Conservation (phyloP, 805 yeast species). For the Brettanomyces anomalus region DNA sequence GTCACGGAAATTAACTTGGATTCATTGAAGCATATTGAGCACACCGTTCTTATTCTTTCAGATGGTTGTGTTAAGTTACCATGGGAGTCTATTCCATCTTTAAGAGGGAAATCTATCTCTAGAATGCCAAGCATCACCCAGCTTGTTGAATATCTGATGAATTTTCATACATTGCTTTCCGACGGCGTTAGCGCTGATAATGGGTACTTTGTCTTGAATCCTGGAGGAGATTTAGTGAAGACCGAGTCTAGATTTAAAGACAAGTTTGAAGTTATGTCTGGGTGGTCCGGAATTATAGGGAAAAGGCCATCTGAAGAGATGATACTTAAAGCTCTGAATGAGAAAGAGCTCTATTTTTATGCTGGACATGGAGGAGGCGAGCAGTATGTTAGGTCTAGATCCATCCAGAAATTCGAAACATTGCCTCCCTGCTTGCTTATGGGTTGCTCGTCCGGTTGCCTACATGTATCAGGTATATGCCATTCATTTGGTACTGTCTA, state of each 20-base stretch:
- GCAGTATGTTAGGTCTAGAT: constrained; percentile 53
- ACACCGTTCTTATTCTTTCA: constrained; percentile 64
- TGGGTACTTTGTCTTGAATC: constrained; percentile 70
- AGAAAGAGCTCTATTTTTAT: constrained; percentile 53
- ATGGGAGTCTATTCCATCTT: constrained; percentile 74
- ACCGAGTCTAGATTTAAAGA: constrained; percentile 54
- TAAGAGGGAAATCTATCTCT: constrained; percentile 50
- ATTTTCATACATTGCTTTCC: constrained; percentile 8
- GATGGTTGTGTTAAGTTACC: constrained; percentile 64
- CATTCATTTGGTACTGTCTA: constrained; percentile 72
- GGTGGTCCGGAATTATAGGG: constrained; percentile 51
- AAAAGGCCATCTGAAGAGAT: constrained; percentile 48
- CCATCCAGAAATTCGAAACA: constrained; percentile 33
- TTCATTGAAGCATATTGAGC: constrained; percentile 26
- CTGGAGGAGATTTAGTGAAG: constrained; percentile 63
- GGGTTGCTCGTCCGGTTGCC: constrained; percentile 86
- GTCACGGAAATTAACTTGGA: no score
- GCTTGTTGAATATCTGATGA: constrained; percentile 30
- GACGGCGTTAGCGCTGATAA: constrained; percentile 15
- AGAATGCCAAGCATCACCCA: constrained; percentile 62
- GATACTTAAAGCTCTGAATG: constrained; percentile 33
- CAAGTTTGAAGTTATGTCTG: constrained; percentile 27
- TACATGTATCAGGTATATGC: constrained; percentile 47
- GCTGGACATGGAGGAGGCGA: constrained; percentile 98
- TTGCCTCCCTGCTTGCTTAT: constrained; percentile 60